Evolutionary conservation across 2,329 filamentous ascomycete genomes (phyloP).

Genomic region (Metarhizium guizhouense): DNA sequence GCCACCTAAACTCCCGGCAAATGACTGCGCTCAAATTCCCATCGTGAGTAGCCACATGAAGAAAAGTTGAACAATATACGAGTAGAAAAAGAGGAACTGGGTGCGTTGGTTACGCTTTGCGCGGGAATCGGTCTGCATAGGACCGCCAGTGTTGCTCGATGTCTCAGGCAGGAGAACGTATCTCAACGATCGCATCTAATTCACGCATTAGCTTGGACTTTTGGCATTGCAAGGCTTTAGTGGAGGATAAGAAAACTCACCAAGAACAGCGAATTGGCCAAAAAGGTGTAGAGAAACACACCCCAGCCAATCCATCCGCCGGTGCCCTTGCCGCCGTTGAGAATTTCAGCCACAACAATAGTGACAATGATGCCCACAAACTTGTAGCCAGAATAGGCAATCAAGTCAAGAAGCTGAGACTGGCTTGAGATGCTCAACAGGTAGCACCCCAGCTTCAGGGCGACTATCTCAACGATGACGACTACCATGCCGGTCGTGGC

Average conservation of each 20-base stretch:
- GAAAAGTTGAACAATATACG: slow-evolving; percentile 84
- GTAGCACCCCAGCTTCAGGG: slow-evolving; percentile 87
- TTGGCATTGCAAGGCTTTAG: not conserved
- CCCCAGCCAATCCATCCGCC: slow-evolving; percentile 84
- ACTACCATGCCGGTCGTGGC: slow-evolving; percentile 77
- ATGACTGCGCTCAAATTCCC: slow-evolving; percentile 19
- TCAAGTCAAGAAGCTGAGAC: slow-evolving; percentile 83
- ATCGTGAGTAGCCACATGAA: slow-evolving; percentile 77
- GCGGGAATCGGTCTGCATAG: slow-evolving; percentile 64
- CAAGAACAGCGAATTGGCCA: slow-evolving; percentile 91
- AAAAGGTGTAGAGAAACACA: slow-evolving; percentile 84
- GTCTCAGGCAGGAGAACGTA: slow-evolving; percentile 91
- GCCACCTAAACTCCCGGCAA: not conserved
- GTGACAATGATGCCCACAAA: slow-evolving; percentile 95
- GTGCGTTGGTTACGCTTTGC: slow-evolving; percentile 81
- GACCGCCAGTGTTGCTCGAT: slow-evolving; percentile 52
- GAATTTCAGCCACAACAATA: slow-evolving; percentile 66
- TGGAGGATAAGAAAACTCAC: slow-evolving; percentile 39
- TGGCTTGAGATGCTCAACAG: slow-evolving; percentile 89
- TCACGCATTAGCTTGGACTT: slow-evolving; percentile 9
- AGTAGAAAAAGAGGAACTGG: slow-evolving; percentile 89
- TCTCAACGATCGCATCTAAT: slow-evolving; percentile 81
- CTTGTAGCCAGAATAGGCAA: slow-evolving; percentile 97
- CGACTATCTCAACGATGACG: slow-evolving; percentile 79
- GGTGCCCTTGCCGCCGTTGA: slow-evolving; percentile 71